phyloP scores from a whole-genome alignment of 1,284 basidiomycete genomes.

The Limonomyces culmigenus region DNA sequence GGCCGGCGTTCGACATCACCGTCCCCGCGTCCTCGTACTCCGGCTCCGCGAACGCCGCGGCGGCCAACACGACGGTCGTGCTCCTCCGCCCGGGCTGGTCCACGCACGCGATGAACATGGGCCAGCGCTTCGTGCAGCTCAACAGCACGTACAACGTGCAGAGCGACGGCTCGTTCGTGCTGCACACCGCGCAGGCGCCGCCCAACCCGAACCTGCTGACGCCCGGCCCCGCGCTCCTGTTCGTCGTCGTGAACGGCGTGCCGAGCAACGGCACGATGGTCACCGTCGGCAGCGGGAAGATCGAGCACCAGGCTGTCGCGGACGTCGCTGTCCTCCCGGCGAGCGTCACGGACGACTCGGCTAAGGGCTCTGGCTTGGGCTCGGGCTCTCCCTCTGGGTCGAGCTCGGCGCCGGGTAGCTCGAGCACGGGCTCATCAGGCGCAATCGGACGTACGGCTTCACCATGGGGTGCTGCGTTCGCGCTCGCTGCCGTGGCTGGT shows the following conservation, averaged over 20 bases:
- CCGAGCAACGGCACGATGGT: constrained; percentile 66
- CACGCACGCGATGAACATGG: no score
- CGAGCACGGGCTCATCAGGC: no score
- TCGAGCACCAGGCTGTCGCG: constrained; percentile 45
- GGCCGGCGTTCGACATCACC: constrained; percentile 54
- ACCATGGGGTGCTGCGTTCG: no score
- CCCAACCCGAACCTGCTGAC: constrained; percentile 72
- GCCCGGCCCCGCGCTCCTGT: constrained; percentile 75
- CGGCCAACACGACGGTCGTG: constrained; percentile 64
- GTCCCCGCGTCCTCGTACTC: constrained; percentile 46
- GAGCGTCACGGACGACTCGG: constrained; percentile 23
- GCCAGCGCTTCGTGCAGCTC: constrained; percentile 59
- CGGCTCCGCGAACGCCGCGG: constrained; percentile 53
- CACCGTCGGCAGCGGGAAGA: constrained; percentile 64
- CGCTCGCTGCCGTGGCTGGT: no score
- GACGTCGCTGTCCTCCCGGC: constrained; percentile 33
- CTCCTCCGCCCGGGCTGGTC: constrained; percentile 82
- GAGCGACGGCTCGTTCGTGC: constrained; percentile 44
- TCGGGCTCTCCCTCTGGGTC: no score
- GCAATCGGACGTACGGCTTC: no score
- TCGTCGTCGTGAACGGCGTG: constrained; percentile 68
- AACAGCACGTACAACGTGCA: constrained; percentile 74
- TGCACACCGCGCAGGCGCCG: constrained; percentile 29
- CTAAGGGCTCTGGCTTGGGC: constrained; percentile 23
- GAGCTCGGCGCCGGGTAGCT: constrained; percentile 10